Percentiles rank a stretch among this genome's conserved stretches.
phyloP scores from a whole-genome alignment of 306 rosid genomes.

The Acacia confusa region DNA sequence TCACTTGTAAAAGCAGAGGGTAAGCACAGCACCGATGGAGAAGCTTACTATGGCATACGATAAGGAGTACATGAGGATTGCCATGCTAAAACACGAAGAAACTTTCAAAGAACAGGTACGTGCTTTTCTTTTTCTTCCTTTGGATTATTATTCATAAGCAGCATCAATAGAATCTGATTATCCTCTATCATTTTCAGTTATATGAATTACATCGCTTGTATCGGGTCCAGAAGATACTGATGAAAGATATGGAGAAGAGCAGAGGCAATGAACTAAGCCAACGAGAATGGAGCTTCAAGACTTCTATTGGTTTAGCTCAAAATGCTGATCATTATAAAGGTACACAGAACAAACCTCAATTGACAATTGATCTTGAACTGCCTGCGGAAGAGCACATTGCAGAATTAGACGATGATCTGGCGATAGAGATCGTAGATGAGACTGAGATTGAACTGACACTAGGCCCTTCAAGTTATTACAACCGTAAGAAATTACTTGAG shows the following conservation, averaged over 20 bases:
- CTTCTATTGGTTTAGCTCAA: constrained; percentile 38
- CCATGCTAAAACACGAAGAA: constrained; percentile 78
- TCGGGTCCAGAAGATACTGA: constrained; percentile 66
- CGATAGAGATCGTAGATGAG: constrained; percentile 59
- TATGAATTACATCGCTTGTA: constrained; percentile 80
- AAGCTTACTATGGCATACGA: constrained; percentile 55
- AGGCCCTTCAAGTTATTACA: constrained; percentile 72
- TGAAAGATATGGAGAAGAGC: constrained; percentile 53
- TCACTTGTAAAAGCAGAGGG: constrained; percentile 17
- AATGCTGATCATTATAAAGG: constrained; percentile 28
- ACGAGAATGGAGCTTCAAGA: constrained; percentile 48
- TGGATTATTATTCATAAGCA: neutral
- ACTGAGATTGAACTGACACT: constrained; percentile 71
- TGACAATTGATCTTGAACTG: constrained; percentile 52
- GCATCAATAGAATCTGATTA: neutral
- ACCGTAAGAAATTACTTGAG: constrained; percentile 43
- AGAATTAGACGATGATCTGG: constrained; percentile 40
- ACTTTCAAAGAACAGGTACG: constrained; percentile 86
- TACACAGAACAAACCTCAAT: constrained; percentile 18
- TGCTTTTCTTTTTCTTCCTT: constrained; percentile 23
- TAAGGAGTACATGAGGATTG: constrained; percentile 73
- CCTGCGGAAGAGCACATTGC: constrained; percentile 42
- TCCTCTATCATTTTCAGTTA: constrained; percentile 43
- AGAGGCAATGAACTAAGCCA: constrained; percentile 34
- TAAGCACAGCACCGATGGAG: constrained; percentile 53